Base-by-base conservation (phyloP, 495 filamentous ascomycete genomes). In the Penicillium turbatum region DNA sequence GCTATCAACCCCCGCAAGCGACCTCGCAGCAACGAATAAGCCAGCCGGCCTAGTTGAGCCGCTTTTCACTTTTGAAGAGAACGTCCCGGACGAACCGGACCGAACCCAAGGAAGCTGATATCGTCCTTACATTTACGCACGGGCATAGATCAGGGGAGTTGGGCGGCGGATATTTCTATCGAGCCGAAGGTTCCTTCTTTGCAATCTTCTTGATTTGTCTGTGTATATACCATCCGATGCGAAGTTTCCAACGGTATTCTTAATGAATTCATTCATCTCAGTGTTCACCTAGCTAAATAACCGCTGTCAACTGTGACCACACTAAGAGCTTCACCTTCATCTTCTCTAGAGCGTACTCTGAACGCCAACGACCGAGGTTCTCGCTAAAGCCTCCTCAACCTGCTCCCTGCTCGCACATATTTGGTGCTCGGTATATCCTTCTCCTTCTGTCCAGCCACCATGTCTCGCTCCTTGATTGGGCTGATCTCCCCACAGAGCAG, bases 341-440 rank as follows among this genome's bases (percentile, higher is more conserved):
- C 7, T 15, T 19, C 21, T n/a, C 31, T 51, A 49, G 11, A 49
- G 31, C 13, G 31, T 54, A 40, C 50, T 35, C 31, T 12, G n/a
- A 36, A 34, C 29, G 1, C 6, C 29, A 34, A 15, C 27, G 5
- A 6, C 40, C 6, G 16, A 9, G 2, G 27, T 16, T 15, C 35
- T 44, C 11, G 40, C 40, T 27, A 55, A 13, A 6, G 53, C 53
- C 30, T 56, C 48, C 37, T 56, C 48, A 40, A 60, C 21, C 51
- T 60, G 57, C 43, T 48, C 31, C 42, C 37, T 52, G 6, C 39
- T 48, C 19, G 45, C 45, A 10, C 21, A 24, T 24, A 24, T 24
- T 24, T 4, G 21, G 21, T 24, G 21, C 21, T 24, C 21, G 21
- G 21, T 24, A 35, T 35, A 35, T 13, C 32, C 4, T 35, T 42